phyloP scores from a whole-genome alignment of 2,329 filamentous ascomycete genomes.

The Ophiostoma ips region DNA sequence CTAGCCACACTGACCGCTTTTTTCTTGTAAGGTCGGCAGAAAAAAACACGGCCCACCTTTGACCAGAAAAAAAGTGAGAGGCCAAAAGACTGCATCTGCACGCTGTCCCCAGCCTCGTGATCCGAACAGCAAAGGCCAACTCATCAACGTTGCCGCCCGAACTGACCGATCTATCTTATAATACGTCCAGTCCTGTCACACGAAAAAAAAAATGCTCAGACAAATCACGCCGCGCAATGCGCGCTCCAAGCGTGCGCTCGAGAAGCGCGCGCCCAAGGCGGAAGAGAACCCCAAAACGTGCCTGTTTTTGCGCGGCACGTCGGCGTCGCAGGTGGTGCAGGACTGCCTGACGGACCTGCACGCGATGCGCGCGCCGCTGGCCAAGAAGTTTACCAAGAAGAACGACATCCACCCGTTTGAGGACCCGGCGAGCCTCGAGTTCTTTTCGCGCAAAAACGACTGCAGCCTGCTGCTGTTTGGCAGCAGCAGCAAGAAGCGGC shows the following conservation, averaged over 20 bases:
- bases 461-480: constrained; percentile 60
- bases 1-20: neutral
- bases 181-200: too few species aligned
- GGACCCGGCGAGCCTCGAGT: constrained; percentile 45
- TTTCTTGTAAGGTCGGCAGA: neutral
- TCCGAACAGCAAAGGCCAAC: neutral
- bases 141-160: neutral
- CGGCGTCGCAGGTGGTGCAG: constrained; percentile 69
- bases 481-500: constrained; percentile 84
- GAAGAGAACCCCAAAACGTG: constrained; percentile 83
- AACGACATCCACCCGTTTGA: constrained; percentile 84
- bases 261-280: constrained; percentile 79
- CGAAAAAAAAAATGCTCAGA: neutral
- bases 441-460: constrained; percentile 95
- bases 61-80: neutral
- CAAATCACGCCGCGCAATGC: constrained; percentile 47
- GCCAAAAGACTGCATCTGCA: neutral
- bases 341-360: constrained; percentile 76
- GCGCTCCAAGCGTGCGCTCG: constrained; percentile 86
- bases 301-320: constrained; percentile 78
- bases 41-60: neutral
- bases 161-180: too few species aligned
- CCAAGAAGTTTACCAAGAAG: constrained; percentile 92
- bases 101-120: neutral
- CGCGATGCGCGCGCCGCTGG: constrained; percentile 69